A percentile compares a stretch with the other conserved stretches of the same genome.
phyloP scores from a whole-genome alignment of 2,329 filamentous ascomycete species.

The Clarireedia paspali region DNA sequence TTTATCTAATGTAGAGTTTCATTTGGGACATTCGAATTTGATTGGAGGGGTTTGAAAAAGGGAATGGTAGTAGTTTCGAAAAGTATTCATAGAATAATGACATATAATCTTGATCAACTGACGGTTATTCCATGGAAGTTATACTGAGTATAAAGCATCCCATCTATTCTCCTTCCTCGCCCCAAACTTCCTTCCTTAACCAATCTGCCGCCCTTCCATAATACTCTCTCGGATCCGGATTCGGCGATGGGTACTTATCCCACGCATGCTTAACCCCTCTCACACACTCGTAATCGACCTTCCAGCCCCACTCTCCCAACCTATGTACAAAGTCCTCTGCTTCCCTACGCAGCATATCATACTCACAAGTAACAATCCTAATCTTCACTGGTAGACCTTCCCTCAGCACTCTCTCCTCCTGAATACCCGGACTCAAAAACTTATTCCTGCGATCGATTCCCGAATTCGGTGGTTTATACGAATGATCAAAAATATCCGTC shows the following conservation, averaged over 20 bases:
- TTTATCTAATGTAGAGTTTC: too few relatives aligned
- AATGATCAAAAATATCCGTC: constrained; percentile 11
- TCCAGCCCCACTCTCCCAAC: constrained; percentile 17
- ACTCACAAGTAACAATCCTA: constrained; percentile 19
- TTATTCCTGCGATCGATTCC: constrained; percentile 8
- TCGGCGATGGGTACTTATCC: constrained; percentile 15
- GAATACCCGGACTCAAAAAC: constrained; percentile 12
- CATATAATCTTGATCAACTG: too few relatives aligned
- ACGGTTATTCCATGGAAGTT: too few relatives aligned
- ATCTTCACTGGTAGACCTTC: constrained; percentile 16
- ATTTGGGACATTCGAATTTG: too few relatives aligned
- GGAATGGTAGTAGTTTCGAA: too few relatives aligned
- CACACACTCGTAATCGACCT: constrained; percentile 17
- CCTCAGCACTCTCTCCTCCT: constrained; percentile 14
- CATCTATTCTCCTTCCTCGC: not conserved
- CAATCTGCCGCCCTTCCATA: constrained; percentile 3
- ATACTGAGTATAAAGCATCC: too few relatives aligned
- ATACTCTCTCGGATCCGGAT: constrained; percentile 1
- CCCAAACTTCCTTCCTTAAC: constrained; percentile 3
- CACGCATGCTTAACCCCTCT: constrained; percentile 19
- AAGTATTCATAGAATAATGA: too few relatives aligned
- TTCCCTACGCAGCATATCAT: constrained; percentile 19
- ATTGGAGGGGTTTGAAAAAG: too few relatives aligned
- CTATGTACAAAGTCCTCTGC: constrained; percentile 18
- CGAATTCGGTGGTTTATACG: constrained; percentile 13